Evolutionary conservation across 768 basidiomycete genomes (phyloP).

Genomic region (Amanita inopinata): DNA sequence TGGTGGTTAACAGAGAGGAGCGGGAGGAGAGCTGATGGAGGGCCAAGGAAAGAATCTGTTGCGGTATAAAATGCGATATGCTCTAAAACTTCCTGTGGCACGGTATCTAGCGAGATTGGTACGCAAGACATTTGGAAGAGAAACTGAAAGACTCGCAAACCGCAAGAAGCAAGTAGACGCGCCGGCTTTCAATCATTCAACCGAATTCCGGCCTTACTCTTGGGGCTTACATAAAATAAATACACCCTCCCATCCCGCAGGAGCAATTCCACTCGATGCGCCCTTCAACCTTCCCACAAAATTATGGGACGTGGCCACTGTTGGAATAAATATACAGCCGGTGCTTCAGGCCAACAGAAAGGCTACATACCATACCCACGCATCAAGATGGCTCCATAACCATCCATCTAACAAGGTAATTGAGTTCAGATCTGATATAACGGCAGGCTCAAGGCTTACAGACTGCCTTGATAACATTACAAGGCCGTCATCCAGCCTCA

Average conservation of each 20-base stretch:
- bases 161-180: too few relatives aligned
- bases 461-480: conserved; percentile 44
- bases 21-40: conserved; percentile 48
- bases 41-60: conserved; percentile 42
- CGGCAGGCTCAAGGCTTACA: conserved; percentile 21
- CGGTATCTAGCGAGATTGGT: conserved; percentile 27
- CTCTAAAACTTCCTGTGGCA: conserved; percentile 76
- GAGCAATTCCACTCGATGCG: conserved; percentile 20
- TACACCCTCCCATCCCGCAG: conserved; percentile 39
- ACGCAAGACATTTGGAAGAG: conserved; percentile 18
- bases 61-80: conserved; percentile 63
- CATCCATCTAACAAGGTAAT: conserved; percentile 15
- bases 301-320: conserved; percentile 41
- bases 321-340: conserved; percentile 5
- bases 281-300: conserved; percentile 40
- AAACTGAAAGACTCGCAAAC: too few relatives aligned
- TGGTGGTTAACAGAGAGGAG: conserved; percentile 42
- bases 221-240: conserved; percentile 29
- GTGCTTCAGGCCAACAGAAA: background rate
- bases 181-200: too few relatives aligned
- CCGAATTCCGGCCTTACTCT: background rate
- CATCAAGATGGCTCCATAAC: conserved; percentile 28
- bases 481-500: conserved; percentile 51
- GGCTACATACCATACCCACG: conserved; percentile 36
- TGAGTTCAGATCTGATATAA: background rate